phyloP scores from a whole-genome alignment of 257 asterid species.

The Dorcoceras hygrometricum region DNA sequence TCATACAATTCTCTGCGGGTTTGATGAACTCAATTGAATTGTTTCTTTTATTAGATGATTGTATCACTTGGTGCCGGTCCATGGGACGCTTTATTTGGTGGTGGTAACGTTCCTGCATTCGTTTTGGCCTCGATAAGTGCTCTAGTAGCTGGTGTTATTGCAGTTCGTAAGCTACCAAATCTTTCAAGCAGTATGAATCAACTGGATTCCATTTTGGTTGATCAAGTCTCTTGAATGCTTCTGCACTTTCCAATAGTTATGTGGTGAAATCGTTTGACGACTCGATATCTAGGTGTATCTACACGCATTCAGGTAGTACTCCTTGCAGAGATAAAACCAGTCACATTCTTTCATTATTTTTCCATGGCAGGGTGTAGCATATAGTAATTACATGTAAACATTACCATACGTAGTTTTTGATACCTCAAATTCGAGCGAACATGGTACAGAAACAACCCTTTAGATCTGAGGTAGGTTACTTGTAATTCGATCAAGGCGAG shows the following conservation, averaged over 20 bases:
- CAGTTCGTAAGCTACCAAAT: constrained; percentile 63
- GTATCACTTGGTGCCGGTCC: constrained; percentile 99
- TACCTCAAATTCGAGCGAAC: neutral
- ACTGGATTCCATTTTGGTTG: constrained; percentile 86
- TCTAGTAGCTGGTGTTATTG: constrained; percentile 74
- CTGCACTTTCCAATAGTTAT: constrained; percentile 16
- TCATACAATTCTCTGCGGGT: constrained; percentile 9
- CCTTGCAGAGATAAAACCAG: neutral
- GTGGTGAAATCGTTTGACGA: neutral
- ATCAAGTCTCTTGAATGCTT: constrained; percentile 20
- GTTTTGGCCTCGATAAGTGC: constrained; percentile 74
- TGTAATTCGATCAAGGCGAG: neutral
- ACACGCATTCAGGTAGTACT: neutral
- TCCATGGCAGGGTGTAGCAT: neutral
- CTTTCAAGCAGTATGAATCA: constrained; percentile 55
- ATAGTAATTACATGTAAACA: neutral
- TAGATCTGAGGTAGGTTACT: neutral
- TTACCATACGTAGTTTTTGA: too few relatives aligned
- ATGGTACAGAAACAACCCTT: neutral
- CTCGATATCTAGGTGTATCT: neutral
- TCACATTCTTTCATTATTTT: neutral
- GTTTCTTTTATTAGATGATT: constrained; percentile 53
- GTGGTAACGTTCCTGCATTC: constrained; percentile 93
- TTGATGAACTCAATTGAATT: constrained; percentile 17
- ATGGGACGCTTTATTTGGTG: constrained; percentile 98